Base-by-base conservation (phyloP, 257 asterid species). In the Coffea canephora region DNA sequence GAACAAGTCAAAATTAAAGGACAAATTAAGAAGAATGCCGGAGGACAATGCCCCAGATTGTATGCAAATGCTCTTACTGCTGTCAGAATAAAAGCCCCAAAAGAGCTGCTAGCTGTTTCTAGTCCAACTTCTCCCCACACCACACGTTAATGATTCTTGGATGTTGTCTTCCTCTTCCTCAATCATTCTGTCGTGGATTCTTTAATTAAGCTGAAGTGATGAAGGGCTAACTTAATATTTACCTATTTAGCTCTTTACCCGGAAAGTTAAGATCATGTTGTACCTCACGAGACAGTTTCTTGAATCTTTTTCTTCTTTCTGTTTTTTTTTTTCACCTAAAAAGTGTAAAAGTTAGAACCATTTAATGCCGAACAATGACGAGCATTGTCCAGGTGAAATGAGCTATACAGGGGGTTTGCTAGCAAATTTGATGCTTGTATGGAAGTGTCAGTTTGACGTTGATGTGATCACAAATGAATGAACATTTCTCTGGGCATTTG, bases 391-490 rank as follows among this genome's bases (percentile, higher is more conserved):
- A 41, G 73, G 73, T 39, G 27, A 18, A 69, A 6, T 41, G 73
- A 69, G 73, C 23, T 23, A 62, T 19, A 6, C 7, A 14, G 34
- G 66, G 23, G 66, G 23, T 21, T 59, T 59, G 12, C 27, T 18
- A 39, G 50, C 7, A 41, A 68, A 16, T 69, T 23, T 69, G 2
- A 2, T 9, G 25, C 3, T 18, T 39, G 73, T 19, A 12, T 76
- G 59, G 54, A 27, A 25, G 65, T 41, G 72, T 41, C n/a, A 71
- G 71, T 6, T 36, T 64, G 83, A 80, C 64, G 65, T 79, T 64
- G 78, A 80, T 75, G 66, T n/a, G 61, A 45, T 50, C 50, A 65
- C 34, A 19, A 34, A 61, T 78, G 78, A 64, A 67, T 49, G 82
- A 73, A 68, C 36, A 57, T 50, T 80, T 36, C 25, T 4, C 16